Base-by-base conservation (phyloP, 139 green algal species). In the Limnomonas spitsbergensis region DNA sequence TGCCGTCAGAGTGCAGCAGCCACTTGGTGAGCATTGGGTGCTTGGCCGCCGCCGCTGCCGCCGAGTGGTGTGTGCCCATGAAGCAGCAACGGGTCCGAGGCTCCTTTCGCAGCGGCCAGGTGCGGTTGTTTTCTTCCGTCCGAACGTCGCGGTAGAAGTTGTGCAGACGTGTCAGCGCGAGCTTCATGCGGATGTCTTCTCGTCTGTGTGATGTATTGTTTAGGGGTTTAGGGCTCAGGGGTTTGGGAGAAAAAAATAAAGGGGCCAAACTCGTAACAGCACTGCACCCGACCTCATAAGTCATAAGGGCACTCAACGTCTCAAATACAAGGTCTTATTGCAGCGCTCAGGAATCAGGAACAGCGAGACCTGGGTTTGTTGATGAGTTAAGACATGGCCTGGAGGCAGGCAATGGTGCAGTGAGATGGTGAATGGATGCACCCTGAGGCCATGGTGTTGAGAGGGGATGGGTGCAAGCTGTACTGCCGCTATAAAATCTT, bases 121-220 rank as follows among this genome's bases (percentile, higher is more conserved):
- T 47, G 68, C 14, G 4, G 68, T 74, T 74, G 68, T 74, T 74
- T 14, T 7, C 29, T 9, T 6, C 68, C 24, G 68, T 74, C 29
- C 68, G 68, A 4, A 74, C 68, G 68, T 74, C 68, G 7, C 36
- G 35, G 68, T 47, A 74, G 4, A 9, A 53, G 68, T 74, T 74
- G 68, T 42, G 9, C 7, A 74, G 68, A 4, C 68, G 35, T 32
- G 9, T 47, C 7, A 74, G 68, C 4, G 68, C 68, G 24, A 47
- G 68, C 7, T 42, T 53, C 68, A 74, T 74, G 24, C 68, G 34
- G 4, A 42, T 42, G 34, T 42, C 36, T 32, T 74, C 68, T 6
- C 68, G 68, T 47, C 68, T 47, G 68, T 4, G 24, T 72, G 26
- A 29, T 14, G 47, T 61, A 61, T 14, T 20, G 47, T 61, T 61